Base-by-base conservation (phyloP, 208 protist genomes). In the Leishmania mexicana region DNA sequence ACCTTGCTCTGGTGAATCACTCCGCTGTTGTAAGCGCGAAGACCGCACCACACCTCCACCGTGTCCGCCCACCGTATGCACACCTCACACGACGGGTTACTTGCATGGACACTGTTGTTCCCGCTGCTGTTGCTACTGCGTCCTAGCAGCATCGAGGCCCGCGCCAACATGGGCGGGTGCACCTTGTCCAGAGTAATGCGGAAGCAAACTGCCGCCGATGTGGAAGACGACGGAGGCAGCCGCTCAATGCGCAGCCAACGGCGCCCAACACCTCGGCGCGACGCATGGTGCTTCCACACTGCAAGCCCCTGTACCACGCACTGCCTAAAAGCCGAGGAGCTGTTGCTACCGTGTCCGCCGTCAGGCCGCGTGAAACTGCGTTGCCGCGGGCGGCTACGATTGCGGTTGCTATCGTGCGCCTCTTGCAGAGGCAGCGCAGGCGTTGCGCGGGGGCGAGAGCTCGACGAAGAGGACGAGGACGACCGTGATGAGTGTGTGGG, bases 281-380 rank as follows among this genome's bases (percentile, higher is more conserved):
- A 93, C 67, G 89, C 76, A 81, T 95, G 92, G 70, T 95, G 92
- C 81, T 95, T 95, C 80, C 85, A 79, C 7, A 93, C 82, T 78
- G 73, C 73, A 72, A 86, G 93, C 7, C n/a, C 40, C 47, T 54
- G 24, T 38, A 53, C 70, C 38, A 54, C 70, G 2, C 24, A 54
- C 28, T 74, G 21, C 40, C 70, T 45, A n/a, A 2, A n/a, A 51
- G 47, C 31, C 21, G 40, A 4, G 8, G 70, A 2, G 28, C 38
- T 54, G 70, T 4, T 74, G 70, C 40, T 74, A n/a, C 42, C 31
- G 45, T 31, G 40, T 31, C 15, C 75, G n/a, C 28, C 28, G 60
- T 31, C 75, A 13, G 40, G 38, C 11, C 19, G 60, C 8, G 75
- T 24, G 45, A 24, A 0, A 24, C 35, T 40, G 28, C 42, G 67